Evolutionary conservation across 768 basidiomycete genomes (phyloP).

Genomic region (Agaricus bisporus): DNA sequence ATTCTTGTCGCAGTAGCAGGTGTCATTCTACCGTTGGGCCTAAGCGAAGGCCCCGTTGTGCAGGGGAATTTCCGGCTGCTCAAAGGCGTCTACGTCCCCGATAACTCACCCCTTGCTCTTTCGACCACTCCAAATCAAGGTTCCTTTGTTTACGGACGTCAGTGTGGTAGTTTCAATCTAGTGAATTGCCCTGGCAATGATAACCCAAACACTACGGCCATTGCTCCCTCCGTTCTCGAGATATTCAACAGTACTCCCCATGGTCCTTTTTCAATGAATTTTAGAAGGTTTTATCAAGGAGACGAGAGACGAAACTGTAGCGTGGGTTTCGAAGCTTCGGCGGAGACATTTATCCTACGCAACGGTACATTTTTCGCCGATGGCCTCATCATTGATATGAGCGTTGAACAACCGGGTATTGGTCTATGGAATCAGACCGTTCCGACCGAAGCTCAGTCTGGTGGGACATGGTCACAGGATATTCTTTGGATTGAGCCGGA

Average conservation of each 20-base stretch:
- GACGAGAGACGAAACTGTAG: constrained; percentile 10
- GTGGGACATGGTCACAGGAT: constrained; percentile 17
- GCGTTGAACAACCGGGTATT: constrained; percentile 13
- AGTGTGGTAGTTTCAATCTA: constrained; percentile 12
- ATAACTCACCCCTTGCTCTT: constrained; percentile 16
- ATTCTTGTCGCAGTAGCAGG: constrained; percentile 16
- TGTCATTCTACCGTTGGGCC: constrained; percentile 17
- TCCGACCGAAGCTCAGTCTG: background rate
- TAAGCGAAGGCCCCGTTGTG: constrained; percentile 12
- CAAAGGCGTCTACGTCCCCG: constrained; percentile 11
- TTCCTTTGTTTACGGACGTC: constrained; percentile 13
- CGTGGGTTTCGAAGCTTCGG: constrained; percentile 1
- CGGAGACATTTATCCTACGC: constrained; percentile 16
- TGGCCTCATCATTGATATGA: constrained; percentile 16
- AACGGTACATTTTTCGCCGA: constrained; percentile 15
- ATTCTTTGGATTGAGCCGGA: constrained; percentile 20
- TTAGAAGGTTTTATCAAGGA: constrained; percentile 14
- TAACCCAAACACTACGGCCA: constrained; percentile 12
- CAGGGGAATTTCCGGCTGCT: background rate
- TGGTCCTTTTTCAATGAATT: constrained; percentile 18
- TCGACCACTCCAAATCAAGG: constrained; percentile 15
- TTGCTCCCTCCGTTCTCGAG: constrained; percentile 11
- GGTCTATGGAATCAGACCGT: constrained; percentile 7
- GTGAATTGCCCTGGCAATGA: constrained; percentile 16
- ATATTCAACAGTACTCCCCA: constrained; percentile 17